These are phyloP conservation scores for Eragrostis tef DNA, from an alignment of 202 grass and related monocot genomes.

Conservation along the genomic window DNA sequence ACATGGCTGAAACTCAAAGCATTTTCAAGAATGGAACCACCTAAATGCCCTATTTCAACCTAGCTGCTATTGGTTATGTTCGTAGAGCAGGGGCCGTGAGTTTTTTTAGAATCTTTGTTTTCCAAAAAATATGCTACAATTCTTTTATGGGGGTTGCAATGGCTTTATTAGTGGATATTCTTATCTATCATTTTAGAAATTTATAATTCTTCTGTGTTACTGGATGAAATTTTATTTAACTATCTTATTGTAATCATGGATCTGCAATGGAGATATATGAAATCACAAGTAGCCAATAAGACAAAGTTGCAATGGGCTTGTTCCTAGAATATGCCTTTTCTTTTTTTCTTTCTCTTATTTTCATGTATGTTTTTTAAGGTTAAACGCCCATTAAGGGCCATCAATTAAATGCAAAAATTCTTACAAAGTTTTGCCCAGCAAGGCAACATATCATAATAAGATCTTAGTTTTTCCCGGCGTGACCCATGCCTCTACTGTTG, in stretches of 20 bases:
- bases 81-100: background rate
- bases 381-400: too few species aligned
- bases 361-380: background rate
- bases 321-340: background rate
- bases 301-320: background rate
- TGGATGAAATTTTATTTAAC: background rate
- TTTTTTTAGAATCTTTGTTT: background rate
- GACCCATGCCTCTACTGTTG: too few species aligned
- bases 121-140: slow-evolving; percentile 18
- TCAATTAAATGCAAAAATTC: too few species aligned
- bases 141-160: background rate
- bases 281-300: background rate
- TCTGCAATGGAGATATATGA: background rate
- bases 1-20: background rate
- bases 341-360: background rate
- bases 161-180: too few species aligned
- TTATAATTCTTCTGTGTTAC: too few species aligned
- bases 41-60: background rate
- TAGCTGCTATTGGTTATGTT: slow-evolving; percentile 3
- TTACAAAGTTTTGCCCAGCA: too few species aligned
- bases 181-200: background rate
- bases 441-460: too few species aligned
- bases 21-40: background rate
- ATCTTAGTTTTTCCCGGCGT: too few species aligned
- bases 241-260: background rate